These are phyloP conservation scores for Chlorella sorokiniana DNA, from an alignment of 139 green algal species.

Conservation along the genomic window DNA sequence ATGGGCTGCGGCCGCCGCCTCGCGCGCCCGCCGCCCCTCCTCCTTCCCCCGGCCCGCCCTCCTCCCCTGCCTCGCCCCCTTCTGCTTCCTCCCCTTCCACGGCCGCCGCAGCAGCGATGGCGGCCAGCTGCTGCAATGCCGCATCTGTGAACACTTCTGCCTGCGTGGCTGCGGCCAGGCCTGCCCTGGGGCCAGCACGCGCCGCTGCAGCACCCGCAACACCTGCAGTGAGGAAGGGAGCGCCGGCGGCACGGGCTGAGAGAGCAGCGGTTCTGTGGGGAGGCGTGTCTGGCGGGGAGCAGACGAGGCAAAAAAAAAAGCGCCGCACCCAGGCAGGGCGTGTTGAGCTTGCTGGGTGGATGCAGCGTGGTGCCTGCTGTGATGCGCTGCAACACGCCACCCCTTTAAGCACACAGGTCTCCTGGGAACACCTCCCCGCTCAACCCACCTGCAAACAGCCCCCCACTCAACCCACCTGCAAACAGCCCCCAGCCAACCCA, in stretches of 20 bases:
- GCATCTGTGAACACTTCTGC: constrained; percentile 58
- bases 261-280: no score
- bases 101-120: not conserved
- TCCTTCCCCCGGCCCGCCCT: not conserved
- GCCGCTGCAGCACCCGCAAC: constrained; percentile 43
- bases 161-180: constrained; percentile 39
- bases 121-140: constrained; percentile 45
- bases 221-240: constrained; percentile 15
- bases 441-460: no score
- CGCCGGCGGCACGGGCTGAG: no score
- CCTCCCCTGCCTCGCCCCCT: not conserved
- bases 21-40: no score
- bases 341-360: no score
- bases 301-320: no score
- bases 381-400: no score
- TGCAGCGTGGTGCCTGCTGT: no score
- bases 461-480: not conserved
- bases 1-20: constrained; percentile 40
- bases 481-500: not conserved
- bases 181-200: constrained; percentile 34
- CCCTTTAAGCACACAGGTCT: not conserved
- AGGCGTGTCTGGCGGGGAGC: no score
- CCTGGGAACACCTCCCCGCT: not conserved
- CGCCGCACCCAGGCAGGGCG: no score
- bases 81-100: not conserved